Conservation (phyloP, 2,329 filamentous ascomycete species). For the Ophiostoma angusticollis region DNA sequence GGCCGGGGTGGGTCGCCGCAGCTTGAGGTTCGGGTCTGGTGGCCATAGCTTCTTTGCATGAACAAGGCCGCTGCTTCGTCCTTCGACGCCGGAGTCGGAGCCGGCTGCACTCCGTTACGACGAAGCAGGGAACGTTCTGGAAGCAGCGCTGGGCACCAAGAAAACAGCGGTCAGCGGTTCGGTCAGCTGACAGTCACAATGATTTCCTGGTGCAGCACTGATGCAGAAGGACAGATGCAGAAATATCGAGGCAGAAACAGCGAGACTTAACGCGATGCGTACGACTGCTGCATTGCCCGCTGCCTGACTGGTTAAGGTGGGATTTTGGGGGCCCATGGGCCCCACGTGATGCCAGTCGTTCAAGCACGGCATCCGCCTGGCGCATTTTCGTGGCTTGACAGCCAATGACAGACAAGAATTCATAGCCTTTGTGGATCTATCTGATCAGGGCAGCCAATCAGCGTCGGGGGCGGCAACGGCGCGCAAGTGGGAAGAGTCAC, state of each 20-base stretch:
- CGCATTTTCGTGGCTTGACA: background rate
- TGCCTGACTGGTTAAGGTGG: background rate
- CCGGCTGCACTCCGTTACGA: too few species aligned
- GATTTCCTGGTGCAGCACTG: too few species aligned
- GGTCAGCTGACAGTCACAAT: too few species aligned
- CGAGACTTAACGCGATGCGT: background rate
- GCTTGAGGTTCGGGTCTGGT: background rate
- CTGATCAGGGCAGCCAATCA: slow-evolving; percentile 1
- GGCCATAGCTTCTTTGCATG: background rate
- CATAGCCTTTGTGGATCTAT: background rate
- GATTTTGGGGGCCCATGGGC: background rate
- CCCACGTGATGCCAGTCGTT: slow-evolving; percentile 8
- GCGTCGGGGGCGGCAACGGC: background rate
- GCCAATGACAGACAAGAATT: slow-evolving; percentile 4
- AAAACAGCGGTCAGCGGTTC: too few species aligned
- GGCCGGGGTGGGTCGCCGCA: background rate
- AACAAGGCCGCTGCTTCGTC: too few species aligned
- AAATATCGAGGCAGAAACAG: background rate
- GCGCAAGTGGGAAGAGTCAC: background rate
- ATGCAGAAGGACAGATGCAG: too few species aligned
- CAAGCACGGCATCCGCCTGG: slow-evolving; percentile 4
- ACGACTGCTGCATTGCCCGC: background rate
- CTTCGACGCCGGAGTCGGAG: too few species aligned
- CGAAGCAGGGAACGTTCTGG: too few species aligned
- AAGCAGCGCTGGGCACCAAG: too few species aligned